These are phyloP conservation scores for Pichia sp. DNA, from an alignment of 1,139 yeast genomes.

Conservation along the genomic window DNA sequence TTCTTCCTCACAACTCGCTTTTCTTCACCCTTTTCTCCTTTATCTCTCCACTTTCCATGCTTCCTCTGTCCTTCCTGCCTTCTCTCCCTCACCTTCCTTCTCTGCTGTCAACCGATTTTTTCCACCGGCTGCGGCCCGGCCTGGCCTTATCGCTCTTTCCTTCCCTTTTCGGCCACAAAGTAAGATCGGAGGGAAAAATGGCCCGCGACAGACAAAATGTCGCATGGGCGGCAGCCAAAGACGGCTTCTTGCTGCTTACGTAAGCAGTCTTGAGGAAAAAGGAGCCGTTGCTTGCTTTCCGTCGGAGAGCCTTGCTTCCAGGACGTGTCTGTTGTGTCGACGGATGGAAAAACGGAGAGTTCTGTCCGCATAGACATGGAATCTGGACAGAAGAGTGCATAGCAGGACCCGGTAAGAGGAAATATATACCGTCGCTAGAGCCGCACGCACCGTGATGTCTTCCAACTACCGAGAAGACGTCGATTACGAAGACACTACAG, in stretches of 20 bases:
- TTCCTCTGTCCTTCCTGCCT: not conserved
- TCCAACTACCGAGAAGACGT: not conserved
- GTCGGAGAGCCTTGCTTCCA: not conserved
- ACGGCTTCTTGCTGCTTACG: not conserved
- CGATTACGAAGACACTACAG: not conserved
- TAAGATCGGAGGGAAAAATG: too few species aligned
- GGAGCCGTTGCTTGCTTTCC: not conserved
- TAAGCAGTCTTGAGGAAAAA: not conserved
- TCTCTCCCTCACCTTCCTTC: not conserved
- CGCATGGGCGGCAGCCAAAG: not conserved
- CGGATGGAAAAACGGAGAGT: too few species aligned
- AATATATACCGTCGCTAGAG: too few species aligned
- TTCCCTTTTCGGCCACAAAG: not conserved
- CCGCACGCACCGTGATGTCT: not conserved
- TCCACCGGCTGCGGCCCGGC: too few species aligned
- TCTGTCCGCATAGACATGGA: too few species aligned
- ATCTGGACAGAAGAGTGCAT: too few species aligned
- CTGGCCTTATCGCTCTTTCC: not conserved
- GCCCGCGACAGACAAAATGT: not conserved
- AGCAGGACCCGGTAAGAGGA: too few species aligned
- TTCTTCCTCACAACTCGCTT: not conserved
- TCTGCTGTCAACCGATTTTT: not conserved
- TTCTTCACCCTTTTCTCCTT: not conserved
- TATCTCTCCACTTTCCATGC: not conserved
- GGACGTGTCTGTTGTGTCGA: too few species aligned